A percentile compares a stretch with the other conserved stretches of the same genome.
Conservation (phyloP, 2,329 filamentous ascomycete species). For the Ceratocystis diversiconidia region DNA sequence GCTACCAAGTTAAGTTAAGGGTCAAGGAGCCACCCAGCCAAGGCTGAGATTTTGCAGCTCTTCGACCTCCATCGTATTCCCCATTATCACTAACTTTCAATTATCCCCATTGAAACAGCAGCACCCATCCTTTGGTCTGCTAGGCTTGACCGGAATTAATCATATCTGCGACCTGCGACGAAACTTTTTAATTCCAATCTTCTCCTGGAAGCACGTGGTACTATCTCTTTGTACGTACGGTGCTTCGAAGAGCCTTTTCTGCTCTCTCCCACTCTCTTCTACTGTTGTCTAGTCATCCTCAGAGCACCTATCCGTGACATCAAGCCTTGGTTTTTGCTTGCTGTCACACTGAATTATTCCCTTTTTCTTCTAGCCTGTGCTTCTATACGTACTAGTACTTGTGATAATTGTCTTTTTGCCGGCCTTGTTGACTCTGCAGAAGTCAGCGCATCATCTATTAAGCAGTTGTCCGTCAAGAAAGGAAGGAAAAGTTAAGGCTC, state of each 20-base stretch:
- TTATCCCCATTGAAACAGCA: not conserved
- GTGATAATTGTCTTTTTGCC: not conserved
- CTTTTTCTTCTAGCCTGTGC: not conserved
- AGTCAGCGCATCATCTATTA: not conserved
- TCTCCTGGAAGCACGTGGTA: not conserved
- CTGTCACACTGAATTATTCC: not conserved
- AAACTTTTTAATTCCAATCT: not conserved
- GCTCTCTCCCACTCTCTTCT: too few species aligned
- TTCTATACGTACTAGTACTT: not conserved
- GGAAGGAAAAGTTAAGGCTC: not conserved
- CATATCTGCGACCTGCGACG: not conserved
- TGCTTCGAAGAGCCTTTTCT: not conserved
- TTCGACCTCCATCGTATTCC: not conserved
- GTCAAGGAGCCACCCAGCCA: not conserved
- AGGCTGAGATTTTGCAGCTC: not conserved
- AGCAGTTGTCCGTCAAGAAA: not conserved
- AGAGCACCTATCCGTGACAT: not conserved
- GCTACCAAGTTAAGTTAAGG: not conserved
- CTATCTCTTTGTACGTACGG: not conserved
- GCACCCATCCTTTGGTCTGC: not conserved
- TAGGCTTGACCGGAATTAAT: not conserved
- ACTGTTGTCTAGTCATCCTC: not conserved
- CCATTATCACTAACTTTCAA: not conserved
- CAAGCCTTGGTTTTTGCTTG: not conserved
- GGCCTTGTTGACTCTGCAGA: not conserved